Evolutionary conservation across 139 green algal species (phyloP).

Genomic region (Chloropicon primus): DNA sequence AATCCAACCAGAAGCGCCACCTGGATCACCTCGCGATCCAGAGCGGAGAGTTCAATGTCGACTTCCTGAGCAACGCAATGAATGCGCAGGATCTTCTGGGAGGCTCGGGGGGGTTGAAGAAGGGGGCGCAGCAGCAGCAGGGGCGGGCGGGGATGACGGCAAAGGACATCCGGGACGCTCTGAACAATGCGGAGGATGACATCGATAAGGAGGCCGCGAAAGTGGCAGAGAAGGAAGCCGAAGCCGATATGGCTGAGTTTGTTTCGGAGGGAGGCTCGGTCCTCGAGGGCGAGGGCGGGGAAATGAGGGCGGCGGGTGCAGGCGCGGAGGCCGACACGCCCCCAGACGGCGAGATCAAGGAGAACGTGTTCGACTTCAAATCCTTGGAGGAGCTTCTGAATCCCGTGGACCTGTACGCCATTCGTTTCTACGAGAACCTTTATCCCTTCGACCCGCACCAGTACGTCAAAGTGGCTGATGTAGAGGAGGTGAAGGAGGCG

Average conservation of each 20-base stretch:
- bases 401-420: constrained; percentile 45
- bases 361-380: constrained; percentile 9
- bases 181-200: constrained; percentile 15
- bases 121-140: neutral
- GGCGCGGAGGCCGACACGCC: constrained; percentile 9
- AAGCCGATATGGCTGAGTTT: constrained; percentile 2
- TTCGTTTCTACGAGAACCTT: constrained; percentile 32
- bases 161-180: neutral
- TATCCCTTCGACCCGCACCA: neutral
- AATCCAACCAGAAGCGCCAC: constrained; percentile 90
- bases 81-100: neutral
- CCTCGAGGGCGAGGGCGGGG: constrained; percentile 9
- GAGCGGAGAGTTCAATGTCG: constrained; percentile 76
- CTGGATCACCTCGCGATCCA: constrained; percentile 93
- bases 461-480: constrained; percentile 27
- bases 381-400: constrained; percentile 25
- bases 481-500: constrained; percentile 36
- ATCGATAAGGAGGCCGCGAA: constrained; percentile 5
- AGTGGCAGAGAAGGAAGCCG: constrained; percentile 6
- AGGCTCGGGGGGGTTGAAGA: neutral
- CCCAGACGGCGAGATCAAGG: neutral
- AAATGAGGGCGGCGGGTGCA: constrained; percentile 32
- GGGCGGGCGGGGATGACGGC: constrained; percentile 16
- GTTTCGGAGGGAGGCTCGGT: neutral
- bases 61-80: constrained; percentile 14